Evolutionary conservation across 2,329 filamentous ascomycete species (phyloP).

Genomic region (Trichoderma breve): DNA sequence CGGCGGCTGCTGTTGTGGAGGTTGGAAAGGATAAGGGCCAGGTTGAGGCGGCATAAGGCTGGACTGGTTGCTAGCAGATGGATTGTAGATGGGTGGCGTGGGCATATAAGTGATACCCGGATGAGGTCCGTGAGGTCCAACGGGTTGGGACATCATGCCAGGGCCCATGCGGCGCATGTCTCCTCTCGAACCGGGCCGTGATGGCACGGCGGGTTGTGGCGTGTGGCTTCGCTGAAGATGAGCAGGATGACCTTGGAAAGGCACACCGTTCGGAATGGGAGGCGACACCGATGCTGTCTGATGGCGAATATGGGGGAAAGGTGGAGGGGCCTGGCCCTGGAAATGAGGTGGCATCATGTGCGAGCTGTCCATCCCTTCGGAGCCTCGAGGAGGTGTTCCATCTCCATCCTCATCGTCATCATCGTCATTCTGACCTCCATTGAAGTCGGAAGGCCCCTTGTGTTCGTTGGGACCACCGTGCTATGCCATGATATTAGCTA

Average conservation of each 20-base stretch:
- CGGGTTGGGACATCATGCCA: constrained; percentile 66
- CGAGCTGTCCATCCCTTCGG: constrained; percentile 49
- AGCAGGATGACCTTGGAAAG: constrained; percentile 56
- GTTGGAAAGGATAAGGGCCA: constrained; percentile 40
- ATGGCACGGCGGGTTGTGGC: constrained; percentile 71
- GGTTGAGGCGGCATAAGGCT: constrained; percentile 39
- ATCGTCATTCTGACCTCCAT: constrained; percentile 82
- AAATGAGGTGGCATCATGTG: constrained; percentile 70
- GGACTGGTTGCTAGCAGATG: constrained; percentile 40
- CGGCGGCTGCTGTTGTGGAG: constrained; percentile 49
- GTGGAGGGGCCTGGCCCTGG: constrained; percentile 55
- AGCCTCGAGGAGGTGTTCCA: constrained; percentile 64
- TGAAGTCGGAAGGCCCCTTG: constrained; percentile 91
- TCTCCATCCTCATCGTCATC: constrained; percentile 70
- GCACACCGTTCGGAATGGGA: constrained; percentile 75
- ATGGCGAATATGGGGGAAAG: constrained; percentile 80
- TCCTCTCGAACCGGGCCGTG: constrained; percentile 69
- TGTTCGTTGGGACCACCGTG: constrained; percentile 93
- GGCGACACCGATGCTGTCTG: constrained; percentile 84
- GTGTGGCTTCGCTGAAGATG: constrained; percentile 67
- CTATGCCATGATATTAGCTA: constrained; percentile 44
- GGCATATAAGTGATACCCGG: constrained; percentile 77
- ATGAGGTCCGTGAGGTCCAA: constrained; percentile 57
- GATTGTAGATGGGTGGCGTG: constrained; percentile 82
- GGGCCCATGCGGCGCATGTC: constrained; percentile 73